A percentile compares a stretch with the other conserved stretches of the same genome.
Conservation (phyloP, 1,284 basidiomycete genomes). For the Fomes fomentarius region DNA sequence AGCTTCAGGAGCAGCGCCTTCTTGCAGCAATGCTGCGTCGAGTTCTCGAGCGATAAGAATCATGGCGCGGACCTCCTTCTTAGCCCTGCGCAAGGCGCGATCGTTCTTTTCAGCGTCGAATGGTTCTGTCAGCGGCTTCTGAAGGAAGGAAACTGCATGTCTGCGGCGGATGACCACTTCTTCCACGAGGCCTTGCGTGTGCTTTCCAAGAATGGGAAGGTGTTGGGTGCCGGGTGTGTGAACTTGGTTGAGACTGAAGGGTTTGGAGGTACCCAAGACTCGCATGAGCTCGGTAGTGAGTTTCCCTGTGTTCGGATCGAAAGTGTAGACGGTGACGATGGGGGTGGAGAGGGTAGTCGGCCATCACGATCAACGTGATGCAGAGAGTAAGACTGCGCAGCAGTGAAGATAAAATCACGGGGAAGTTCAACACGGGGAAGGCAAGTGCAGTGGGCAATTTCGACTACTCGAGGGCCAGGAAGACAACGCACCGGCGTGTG, state of each 20-base stretch:
- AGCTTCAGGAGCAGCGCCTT: background rate
- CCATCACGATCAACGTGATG: background rate
- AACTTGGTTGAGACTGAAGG: background rate
- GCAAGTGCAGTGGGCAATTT: too few species aligned
- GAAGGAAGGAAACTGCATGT: slow-evolving; percentile 9
- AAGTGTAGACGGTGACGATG: slow-evolving; percentile 10
- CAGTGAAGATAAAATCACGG: too few species aligned
- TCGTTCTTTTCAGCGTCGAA: background rate
- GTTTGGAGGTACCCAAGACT: slow-evolving; percentile 1
- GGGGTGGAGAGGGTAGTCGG: background rate
- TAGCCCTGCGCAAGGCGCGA: background rate
- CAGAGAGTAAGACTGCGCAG: too few species aligned
- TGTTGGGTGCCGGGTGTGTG: background rate
- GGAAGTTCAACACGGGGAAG: too few species aligned
- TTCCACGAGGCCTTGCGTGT: slow-evolving; percentile 11
- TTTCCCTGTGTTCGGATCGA: slow-evolving; percentile 6
- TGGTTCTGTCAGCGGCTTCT: background rate
- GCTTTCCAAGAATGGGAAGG: slow-evolving; percentile 7
- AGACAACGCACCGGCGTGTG: too few species aligned
- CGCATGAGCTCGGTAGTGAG: slow-evolving; percentile 10
- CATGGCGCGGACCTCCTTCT: background rate
- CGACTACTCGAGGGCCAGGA: too few species aligned
- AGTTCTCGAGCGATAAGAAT: background rate
- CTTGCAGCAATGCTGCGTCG: background rate
- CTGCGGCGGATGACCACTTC: slow-evolving; percentile 7